These are phyloP conservation scores for Chalaropsis ovoidea DNA, from an alignment of 2,329 filamentous ascomycete species.

Conservation along the genomic window DNA sequence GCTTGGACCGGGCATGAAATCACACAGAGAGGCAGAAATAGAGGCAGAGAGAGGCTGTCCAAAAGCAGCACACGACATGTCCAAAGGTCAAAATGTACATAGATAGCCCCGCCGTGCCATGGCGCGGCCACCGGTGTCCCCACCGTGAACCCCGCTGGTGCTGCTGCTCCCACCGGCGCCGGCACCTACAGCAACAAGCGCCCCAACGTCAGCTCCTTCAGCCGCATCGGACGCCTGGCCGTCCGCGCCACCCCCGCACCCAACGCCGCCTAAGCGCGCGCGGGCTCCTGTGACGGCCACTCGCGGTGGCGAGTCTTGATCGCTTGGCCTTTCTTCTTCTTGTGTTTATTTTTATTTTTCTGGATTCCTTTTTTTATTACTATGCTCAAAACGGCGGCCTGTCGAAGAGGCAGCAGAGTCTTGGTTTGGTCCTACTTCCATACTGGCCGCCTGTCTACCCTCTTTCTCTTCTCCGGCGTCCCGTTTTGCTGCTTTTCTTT, in stretches of 20 bases:
- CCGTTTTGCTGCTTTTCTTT: neutral
- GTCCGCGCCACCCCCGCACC: conserved; percentile 8
- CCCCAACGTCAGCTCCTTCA: conserved; percentile 1
- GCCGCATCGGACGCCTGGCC: neutral
- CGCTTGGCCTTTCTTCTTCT: conserved; percentile 12
- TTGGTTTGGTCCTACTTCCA: too few species aligned
- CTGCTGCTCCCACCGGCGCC: neutral
- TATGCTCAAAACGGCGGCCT: too few species aligned
- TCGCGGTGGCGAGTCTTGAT: neutral
- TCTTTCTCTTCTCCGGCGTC: neutral
- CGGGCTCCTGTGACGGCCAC: too few species aligned
- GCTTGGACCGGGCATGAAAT: too few species aligned
- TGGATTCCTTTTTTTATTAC: conserved; percentile 17
- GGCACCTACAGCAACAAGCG: too few species aligned
- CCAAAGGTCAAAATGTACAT: neutral
- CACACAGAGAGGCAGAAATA: neutral
- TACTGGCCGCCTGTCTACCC: neutral
- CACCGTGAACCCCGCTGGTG: conserved; percentile 6
- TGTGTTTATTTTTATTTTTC: conserved; percentile 18
- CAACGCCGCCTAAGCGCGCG: conserved; percentile 19
- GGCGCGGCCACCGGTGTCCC: conserved; percentile 4
- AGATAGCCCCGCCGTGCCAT: neutral
- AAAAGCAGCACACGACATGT: neutral
- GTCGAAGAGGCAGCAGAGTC: too few species aligned
- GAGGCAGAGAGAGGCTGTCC: neutral